Percentiles rank a stretch among this genome's conserved stretches.
Evolutionary conservation across 2,329 filamentous ascomycete species (phyloP).

Genomic region (Calonectria pseudoreteaudii): DNA sequence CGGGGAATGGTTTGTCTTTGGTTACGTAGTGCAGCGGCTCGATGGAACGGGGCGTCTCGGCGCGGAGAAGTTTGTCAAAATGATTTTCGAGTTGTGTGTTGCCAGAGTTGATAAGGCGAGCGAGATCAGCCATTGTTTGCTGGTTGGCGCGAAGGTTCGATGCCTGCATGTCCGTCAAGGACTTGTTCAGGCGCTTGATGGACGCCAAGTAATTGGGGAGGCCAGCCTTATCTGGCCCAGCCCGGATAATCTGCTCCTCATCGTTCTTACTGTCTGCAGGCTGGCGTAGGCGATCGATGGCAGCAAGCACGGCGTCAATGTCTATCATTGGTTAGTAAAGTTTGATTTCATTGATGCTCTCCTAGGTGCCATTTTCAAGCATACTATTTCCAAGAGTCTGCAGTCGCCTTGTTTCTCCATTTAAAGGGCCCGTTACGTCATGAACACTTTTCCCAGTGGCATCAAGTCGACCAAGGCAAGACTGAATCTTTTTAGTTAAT

Average conservation of each 20-base stretch:
- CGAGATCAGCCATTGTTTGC: constrained; percentile 85
- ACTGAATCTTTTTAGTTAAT: constrained; percentile 95
- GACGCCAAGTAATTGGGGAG: constrained; percentile 88
- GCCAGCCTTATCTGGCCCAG: constrained; percentile 85
- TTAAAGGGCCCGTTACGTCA: constrained; percentile 92
- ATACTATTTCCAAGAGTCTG: constrained; percentile 86
- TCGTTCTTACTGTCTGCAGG: constrained; percentile 93
- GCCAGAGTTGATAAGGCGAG: constrained; percentile 80
- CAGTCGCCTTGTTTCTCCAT: constrained; percentile 89
- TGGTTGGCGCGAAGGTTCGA: constrained; percentile 96
- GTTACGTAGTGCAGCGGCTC: constrained; percentile 95
- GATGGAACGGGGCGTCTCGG: constrained; percentile 81
- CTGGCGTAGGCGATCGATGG: constrained; percentile 89
- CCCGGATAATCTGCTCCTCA: constrained; percentile 91
- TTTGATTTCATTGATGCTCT: background rate
- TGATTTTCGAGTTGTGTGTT: constrained; percentile 86
- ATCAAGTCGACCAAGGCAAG: constrained; percentile 85
- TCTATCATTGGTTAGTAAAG: constrained; percentile 62
- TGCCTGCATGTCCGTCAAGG: constrained; percentile 84
- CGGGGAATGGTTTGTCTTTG: constrained; percentile 87
- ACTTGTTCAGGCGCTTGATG: constrained; percentile 87
- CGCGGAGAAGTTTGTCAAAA: constrained; percentile 80
- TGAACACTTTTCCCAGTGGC: constrained; percentile 90
- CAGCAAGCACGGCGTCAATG: constrained; percentile 85
- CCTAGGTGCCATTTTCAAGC: background rate